Percentiles rank a stretch among this genome's conserved stretches.
These are phyloP conservation scores for Globisporangium ultimum DNA, from an alignment of 352 stramenopile genomes.

Conservation along the genomic window DNA sequence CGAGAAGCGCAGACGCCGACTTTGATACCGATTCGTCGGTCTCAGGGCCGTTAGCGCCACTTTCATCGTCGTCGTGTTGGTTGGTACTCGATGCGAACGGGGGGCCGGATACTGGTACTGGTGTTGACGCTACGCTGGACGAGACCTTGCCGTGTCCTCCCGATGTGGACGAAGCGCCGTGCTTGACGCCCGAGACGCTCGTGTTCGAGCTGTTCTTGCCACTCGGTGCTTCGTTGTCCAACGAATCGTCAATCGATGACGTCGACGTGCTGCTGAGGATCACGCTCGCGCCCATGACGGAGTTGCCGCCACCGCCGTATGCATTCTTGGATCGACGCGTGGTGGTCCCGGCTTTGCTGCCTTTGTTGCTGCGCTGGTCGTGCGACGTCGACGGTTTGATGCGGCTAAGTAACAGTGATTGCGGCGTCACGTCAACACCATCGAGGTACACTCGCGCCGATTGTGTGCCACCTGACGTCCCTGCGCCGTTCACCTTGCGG, in stretches of 20 bases:
- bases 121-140: neutral
- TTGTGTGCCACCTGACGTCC: conserved; percentile 24
- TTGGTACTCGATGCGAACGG: neutral
- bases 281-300: conserved; percentile 43
- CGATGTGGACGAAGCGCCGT: neutral
- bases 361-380: conserved; percentile 17
- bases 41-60: conserved; percentile 3
- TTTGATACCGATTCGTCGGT: neutral
- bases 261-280: conserved; percentile 47
- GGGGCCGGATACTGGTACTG: neutral
- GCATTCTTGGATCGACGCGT: conserved; percentile 30
- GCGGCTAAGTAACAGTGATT: conserved; percentile 70
- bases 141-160: neutral
- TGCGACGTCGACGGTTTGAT: conserved; percentile 55
- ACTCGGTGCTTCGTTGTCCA: conserved; percentile 25
- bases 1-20: neutral
- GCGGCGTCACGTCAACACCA: conserved; percentile 66
- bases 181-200: neutral
- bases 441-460: conserved; percentile 66
- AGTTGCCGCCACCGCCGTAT: conserved; percentile 18
- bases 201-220: neutral
- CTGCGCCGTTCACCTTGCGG: conserved; percentile 52
- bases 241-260: conserved; percentile 58
- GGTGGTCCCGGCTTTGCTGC: conserved; percentile 19
- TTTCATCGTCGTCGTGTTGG: conserved; percentile 19